Conservation (phyloP, 140 eudicot species). For the Flaveria floridana region DNA sequence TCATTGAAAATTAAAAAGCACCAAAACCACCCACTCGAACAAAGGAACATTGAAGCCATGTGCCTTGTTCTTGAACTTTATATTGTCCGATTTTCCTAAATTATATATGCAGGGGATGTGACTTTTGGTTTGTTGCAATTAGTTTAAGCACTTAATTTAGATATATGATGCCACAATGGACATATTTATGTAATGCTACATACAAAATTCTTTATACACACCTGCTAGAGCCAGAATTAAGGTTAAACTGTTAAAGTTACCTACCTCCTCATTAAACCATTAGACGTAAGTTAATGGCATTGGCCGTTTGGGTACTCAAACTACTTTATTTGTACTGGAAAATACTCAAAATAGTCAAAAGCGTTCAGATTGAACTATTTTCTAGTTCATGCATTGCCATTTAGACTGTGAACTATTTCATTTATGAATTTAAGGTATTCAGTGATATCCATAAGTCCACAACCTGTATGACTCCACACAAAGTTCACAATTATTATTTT, state of each 20-base stretch:
- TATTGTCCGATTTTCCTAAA: background rate
- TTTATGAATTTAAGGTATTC: slow-evolving; percentile 4
- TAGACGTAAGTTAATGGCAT: background rate
- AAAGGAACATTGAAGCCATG: background rate
- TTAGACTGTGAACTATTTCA: background rate
- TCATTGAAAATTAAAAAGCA: background rate
- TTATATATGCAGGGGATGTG: background rate
- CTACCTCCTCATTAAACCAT: background rate
- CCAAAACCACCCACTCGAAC: background rate
- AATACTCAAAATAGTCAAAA: background rate
- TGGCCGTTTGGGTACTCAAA: background rate
- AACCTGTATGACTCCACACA: background rate
- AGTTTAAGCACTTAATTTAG: background rate
- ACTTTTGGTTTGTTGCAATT: slow-evolving; percentile 12
- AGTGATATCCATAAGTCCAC: background rate
- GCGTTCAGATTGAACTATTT: background rate
- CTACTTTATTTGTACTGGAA: background rate
- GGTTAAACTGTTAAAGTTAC: background rate
- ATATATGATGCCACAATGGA: background rate
- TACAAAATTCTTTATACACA: background rate
- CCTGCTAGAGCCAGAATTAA: background rate
- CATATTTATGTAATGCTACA: background rate
- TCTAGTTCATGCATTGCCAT: background rate
- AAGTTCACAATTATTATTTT: background rate
- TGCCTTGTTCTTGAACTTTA: background rate